Conservation (phyloP, 2,329 filamentous ascomycete species). For the Fusarium marasasianum region DNA sequence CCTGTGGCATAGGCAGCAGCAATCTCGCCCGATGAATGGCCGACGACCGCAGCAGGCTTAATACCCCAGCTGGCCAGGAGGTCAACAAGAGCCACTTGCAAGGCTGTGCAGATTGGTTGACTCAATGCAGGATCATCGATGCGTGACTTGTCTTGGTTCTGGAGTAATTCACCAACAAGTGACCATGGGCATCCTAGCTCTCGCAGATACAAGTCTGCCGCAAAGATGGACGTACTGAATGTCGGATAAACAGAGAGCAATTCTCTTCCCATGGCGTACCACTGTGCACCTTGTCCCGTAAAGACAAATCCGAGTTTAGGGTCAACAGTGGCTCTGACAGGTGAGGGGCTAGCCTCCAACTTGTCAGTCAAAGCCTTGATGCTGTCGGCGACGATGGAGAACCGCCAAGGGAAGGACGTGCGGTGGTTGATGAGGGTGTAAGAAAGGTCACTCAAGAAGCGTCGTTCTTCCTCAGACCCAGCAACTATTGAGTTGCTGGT, state of each 20-base stretch:
- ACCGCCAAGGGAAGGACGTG: not conserved
- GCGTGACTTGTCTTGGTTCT: not conserved
- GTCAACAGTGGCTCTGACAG: not conserved
- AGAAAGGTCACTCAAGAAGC: constrained; percentile 1
- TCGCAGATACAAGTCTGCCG: constrained; percentile 2
- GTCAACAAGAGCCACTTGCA: constrained; percentile 60
- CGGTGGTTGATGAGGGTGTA: constrained; percentile 4
- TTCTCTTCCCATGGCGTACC: constrained; percentile 14
- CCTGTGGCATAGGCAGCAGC: constrained; percentile 51
- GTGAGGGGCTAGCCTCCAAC: not conserved
- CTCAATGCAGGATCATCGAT: constrained; percentile 51
- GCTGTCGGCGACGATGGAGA: not conserved
- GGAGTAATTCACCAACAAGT: not conserved
- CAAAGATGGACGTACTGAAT: not conserved
- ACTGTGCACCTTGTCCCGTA: constrained; percentile 28
- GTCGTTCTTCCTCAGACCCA: not conserved
- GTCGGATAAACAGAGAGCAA: not conserved
- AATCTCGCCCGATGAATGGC: constrained; percentile 55
- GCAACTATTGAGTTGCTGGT: not conserved
- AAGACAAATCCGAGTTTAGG: constrained; percentile 16
- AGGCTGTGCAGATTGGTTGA: constrained; percentile 63
- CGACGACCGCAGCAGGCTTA: constrained; percentile 45
- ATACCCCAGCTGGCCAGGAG: constrained; percentile 46
- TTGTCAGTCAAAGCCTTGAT: not conserved
- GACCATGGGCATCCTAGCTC: not conserved